phyloP scores from a whole-genome alignment of 495 filamentous ascomycete species.

The Lophium mytilinum region DNA sequence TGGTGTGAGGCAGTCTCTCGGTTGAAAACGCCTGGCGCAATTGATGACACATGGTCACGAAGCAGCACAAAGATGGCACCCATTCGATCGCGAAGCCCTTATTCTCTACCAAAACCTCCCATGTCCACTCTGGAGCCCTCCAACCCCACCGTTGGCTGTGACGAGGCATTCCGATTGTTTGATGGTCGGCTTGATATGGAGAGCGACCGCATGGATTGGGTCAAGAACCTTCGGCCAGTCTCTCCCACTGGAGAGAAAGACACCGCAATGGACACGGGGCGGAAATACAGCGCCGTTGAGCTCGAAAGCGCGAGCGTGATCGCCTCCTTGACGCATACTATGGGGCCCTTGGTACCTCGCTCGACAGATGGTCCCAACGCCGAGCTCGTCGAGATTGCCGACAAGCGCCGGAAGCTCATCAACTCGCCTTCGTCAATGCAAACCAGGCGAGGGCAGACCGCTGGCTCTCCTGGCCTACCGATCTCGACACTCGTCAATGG shows the following conservation, averaged over 20 bases:
- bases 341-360: slow-evolving; percentile 10
- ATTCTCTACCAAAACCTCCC: slow-evolving; percentile 6
- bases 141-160: slow-evolving; percentile 14
- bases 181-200: slow-evolving; percentile 18
- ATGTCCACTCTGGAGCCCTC: background rate
- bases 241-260: background rate
- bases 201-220: slow-evolving; percentile 15
- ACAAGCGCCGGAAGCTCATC: slow-evolving; percentile 1
- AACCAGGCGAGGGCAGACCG: background rate
- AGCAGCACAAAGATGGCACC: background rate
- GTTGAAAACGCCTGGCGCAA: background rate
- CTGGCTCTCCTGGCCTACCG: background rate
- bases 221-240: slow-evolving; percentile 12
- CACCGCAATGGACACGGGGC: background rate
- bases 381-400: slow-evolving; percentile 9
- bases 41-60: background rate
- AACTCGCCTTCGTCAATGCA: background rate
- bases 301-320: slow-evolving; percentile 23
- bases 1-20: slow-evolving; percentile 20
- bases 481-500: background rate
- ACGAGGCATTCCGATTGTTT: slow-evolving; percentile 18
- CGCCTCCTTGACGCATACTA: slow-evolving; percentile 16
- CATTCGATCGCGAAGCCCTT: background rate
- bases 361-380: slow-evolving; percentile 8
- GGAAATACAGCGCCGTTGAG: slow-evolving; percentile 21